Evolutionary conservation across 345 rosid species (phyloP).

Genomic region (Eucalyptus guilfoylei): DNA sequence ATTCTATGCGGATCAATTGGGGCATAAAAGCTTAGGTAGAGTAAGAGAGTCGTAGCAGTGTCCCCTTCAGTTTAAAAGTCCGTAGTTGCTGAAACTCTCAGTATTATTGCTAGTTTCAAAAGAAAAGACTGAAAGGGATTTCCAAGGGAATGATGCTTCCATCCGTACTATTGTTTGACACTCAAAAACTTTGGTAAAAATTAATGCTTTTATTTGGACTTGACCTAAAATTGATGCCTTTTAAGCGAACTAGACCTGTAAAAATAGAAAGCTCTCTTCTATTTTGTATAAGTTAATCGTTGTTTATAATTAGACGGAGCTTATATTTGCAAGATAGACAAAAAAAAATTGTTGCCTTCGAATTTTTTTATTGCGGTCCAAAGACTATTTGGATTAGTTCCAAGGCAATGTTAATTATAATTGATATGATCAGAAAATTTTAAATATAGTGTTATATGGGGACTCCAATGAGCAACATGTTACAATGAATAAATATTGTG

Average conservation of each 20-base stretch:
- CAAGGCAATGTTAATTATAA: neutral
- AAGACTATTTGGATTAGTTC: no score
- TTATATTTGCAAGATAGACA: no score
- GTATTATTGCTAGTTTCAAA: neutral
- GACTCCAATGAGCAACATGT: neutral
- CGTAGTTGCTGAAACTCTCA: neutral
- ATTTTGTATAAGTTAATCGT: no score
- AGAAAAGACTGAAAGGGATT: neutral
- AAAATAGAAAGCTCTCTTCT: no score
- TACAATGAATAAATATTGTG: neutral
- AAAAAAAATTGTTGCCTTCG: no score
- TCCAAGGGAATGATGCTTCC: neutral
- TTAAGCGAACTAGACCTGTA: rapidly evolving
- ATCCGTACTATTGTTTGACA: neutral
- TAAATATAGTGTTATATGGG: neutral
- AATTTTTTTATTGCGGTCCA: no score
- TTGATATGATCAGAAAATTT: neutral
- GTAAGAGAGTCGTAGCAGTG: neutral
- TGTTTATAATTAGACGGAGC: no score
- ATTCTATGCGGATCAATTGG: neutral
- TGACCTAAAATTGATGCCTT: no score
- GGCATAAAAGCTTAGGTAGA: neutral
- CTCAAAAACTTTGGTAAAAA: neutral
- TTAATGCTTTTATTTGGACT: no score
- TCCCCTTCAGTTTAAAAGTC: neutral